Evolutionary conservation across 2,329 filamentous ascomycete genomes (phyloP).

Genomic region (Clonostachys rhizophaga): DNA sequence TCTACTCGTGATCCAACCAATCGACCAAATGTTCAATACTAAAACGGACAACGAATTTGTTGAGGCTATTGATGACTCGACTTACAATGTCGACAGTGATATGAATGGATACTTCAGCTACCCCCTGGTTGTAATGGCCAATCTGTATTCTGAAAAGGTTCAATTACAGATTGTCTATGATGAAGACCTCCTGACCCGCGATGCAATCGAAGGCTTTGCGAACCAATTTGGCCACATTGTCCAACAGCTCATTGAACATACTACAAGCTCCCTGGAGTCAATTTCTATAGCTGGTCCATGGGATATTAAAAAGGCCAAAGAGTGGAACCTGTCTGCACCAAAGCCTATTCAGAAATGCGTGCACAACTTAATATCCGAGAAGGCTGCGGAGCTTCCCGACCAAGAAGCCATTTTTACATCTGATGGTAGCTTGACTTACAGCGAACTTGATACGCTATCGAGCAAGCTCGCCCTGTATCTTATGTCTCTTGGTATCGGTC

Average conservation of each 20-base stretch:
- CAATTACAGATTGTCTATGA: constrained; percentile 2
- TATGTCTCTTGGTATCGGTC: constrained; percentile 11
- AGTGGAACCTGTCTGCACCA: not conserved
- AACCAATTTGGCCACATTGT: constrained; percentile 2
- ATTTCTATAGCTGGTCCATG: constrained; percentile 1
- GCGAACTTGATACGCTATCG: constrained; percentile 1
- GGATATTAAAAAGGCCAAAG: constrained; percentile 1
- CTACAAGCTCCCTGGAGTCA: not conserved
- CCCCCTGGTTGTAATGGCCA: not conserved
- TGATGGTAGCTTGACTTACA: constrained; percentile 1
- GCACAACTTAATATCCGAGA: constrained; percentile 4
- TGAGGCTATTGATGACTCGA: not conserved
- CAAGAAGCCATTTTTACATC: constrained; percentile 5
- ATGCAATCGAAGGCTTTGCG: not conserved
- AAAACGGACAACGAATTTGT: not conserved
- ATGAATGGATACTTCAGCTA: not conserved
- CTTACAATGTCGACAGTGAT: not conserved
- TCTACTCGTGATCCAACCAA: constrained; percentile 7
- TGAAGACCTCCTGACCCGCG: not conserved
- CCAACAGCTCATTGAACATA: not conserved
- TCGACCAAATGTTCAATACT: not conserved
- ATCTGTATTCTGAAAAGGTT: not conserved
- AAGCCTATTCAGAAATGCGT: not conserved
- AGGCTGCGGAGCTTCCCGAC: constrained; percentile 1
- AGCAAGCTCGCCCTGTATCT: constrained; percentile 1